phyloP scores from a whole-genome alignment of 2,329 filamentous ascomycete species.

The Diaporthe velutina region DNA sequence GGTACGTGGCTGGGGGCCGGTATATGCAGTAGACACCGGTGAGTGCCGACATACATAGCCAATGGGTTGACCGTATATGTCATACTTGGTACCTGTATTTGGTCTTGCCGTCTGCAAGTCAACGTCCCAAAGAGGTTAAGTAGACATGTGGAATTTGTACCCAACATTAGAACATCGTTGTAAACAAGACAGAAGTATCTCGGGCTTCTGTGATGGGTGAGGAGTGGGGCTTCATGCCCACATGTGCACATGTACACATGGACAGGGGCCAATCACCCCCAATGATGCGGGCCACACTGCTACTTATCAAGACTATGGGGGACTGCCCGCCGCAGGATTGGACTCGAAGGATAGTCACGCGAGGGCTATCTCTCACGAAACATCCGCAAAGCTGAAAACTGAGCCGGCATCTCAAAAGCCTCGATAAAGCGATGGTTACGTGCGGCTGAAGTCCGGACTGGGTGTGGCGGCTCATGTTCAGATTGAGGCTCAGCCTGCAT shows the following conservation, averaged over 20 bases:
- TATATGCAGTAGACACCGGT: background rate
- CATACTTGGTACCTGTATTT: conserved; percentile 4
- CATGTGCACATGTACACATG: background rate
- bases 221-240: background rate
- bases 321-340: background rate
- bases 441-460: conserved; percentile 28
- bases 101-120: background rate
- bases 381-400: conserved; percentile 11
- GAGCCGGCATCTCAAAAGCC: background rate
- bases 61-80: background rate
- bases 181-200: background rate
- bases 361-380: background rate
- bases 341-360: background rate
- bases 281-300: background rate
- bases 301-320: background rate
- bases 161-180: background rate
- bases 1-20: conserved; percentile 14
- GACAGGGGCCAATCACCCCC: background rate
- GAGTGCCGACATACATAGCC: conserved; percentile 1
- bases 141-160: background rate
- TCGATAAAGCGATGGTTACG: background rate
- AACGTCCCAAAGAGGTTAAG: background rate
- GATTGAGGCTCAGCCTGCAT: conserved; percentile 20
- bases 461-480: background rate
- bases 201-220: background rate